Conservation (phyloP, 2,329 filamentous ascomycete genomes). For the Epichloe elymi region DNA sequence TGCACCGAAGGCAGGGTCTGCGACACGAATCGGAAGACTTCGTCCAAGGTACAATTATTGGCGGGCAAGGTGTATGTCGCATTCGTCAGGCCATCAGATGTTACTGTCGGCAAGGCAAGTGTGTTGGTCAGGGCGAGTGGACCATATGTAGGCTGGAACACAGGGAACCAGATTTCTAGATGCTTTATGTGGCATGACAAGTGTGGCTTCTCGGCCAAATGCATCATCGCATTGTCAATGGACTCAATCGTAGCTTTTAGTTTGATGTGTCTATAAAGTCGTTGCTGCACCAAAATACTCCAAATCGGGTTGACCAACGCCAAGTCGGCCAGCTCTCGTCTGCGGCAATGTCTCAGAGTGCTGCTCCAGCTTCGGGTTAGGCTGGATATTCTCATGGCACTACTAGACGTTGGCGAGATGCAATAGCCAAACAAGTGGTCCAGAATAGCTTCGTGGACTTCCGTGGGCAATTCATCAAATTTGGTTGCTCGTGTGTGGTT, state of each 20-base stretch:
- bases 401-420: constrained; percentile 45
- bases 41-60: constrained; percentile 57
- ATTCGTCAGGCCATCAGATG: constrained; percentile 40
- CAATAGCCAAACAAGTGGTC: constrained; percentile 60
- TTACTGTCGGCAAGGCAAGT: constrained; percentile 37
- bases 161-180: constrained; percentile 66
- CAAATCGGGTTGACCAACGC: constrained; percentile 50
- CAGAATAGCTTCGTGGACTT: constrained; percentile 60
- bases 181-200: constrained; percentile 54
- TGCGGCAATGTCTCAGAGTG: constrained; percentile 50
- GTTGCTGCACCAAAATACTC: constrained; percentile 55
- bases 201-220: constrained; percentile 46
- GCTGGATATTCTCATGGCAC: constrained; percentile 38
- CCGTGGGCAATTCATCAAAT: constrained; percentile 45
- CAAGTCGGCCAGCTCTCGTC: constrained; percentile 53
- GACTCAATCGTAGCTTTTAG: constrained; percentile 57
- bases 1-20: constrained; percentile 45
- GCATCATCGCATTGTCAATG: constrained; percentile 43
- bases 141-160: constrained; percentile 47
- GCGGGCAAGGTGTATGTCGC: constrained; percentile 45
- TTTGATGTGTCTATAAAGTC: constrained; percentile 64
- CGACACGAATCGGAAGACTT: constrained; percentile 52
- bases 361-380: constrained; percentile 49
- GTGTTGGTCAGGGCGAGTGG: constrained; percentile 29
- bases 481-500: constrained; percentile 16